phyloP scores from a whole-genome alignment of 2,329 filamentous ascomycete genomes.

The Fusarium nurragi region DNA sequence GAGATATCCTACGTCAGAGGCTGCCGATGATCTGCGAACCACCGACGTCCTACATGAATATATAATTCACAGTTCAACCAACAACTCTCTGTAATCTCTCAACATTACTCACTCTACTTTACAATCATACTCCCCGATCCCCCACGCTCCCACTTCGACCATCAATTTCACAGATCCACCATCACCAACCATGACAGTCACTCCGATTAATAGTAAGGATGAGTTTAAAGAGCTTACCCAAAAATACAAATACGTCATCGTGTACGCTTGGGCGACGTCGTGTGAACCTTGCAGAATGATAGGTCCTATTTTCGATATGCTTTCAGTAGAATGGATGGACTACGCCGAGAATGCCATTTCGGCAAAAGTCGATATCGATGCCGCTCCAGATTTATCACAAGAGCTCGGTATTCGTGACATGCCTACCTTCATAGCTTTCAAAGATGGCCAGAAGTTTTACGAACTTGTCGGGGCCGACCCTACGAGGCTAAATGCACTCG shows the following conservation, averaged over 20 bases:
- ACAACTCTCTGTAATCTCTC: no score
- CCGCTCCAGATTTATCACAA: rapidly evolving
- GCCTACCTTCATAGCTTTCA: no score
- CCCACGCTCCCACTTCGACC: no score
- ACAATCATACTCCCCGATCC: no score
- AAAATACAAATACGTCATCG: background rate
- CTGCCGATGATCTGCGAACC: no score
- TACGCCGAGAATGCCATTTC: background rate
- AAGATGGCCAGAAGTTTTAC: no score
- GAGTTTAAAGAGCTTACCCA: rapidly evolving
- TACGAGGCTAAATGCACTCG: no score
- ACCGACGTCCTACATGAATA: no score
- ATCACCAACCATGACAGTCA: background rate
- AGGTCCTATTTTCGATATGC: background rate
- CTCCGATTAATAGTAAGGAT: background rate
- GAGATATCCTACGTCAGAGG: background rate
- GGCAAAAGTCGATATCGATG: background rate
- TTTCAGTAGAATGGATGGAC: rapidly evolving
- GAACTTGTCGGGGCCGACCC: no score
- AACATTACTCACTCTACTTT: no score
- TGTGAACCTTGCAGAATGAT: background rate
- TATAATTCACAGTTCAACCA: no score
- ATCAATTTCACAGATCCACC: background rate
- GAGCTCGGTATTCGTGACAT: no score
- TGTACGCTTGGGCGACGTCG: background rate